Evolutionary conservation across 2,329 filamentous ascomycete genomes (phyloP), one percentile per base, ranked within the genome.

Genomic region (Aspergillus fumigatus): DNA sequence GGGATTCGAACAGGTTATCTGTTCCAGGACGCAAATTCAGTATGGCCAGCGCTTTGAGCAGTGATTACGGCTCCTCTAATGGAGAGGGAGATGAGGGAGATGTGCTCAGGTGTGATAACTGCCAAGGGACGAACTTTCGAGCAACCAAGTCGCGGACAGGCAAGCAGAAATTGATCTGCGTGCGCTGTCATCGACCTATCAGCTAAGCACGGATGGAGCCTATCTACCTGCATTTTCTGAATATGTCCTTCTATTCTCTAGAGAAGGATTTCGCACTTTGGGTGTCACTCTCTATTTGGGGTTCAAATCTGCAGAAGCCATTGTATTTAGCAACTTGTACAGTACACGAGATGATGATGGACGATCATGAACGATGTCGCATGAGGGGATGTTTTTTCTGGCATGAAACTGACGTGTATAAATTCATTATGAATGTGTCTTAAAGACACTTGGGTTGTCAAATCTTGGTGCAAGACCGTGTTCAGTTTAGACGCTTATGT

Each of bases 101-200:
- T 21, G 75, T 76, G n/a, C 78, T 83, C 61, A 77, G 71, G 25
- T 89, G 87, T 65, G 74, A 77, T 23, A 79, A 79, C 58, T 90
- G 88, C 65, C 80, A 81, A 4, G 80, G 82, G 1, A 80, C 73
- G 21, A 84, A 85, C 58, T 90, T 90, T 62, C 83, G 83, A 61
- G 82, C 82, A 1, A 84, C 80, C 62, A 83, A 80, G 58, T 74
- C 79, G 3, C 79, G 76, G 27, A 80, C 79, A 7, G 77, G 75
- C 45, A 78, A 76, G 52, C 82, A 84, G 67, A 79, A 77, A 58
- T 71, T 89, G 61, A 78, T 86, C n/a, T 90, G 87, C 69, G 80
- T 80, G 38, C 79, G 77, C 48, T 90, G 80, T 54, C 65, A 67
- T 50, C 67, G 60, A 23, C 61, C 70, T 41, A 61, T 72, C 52